Conservation (phyloP, 78 protist genomes). For the Mantamonas sphyraenae region DNA sequence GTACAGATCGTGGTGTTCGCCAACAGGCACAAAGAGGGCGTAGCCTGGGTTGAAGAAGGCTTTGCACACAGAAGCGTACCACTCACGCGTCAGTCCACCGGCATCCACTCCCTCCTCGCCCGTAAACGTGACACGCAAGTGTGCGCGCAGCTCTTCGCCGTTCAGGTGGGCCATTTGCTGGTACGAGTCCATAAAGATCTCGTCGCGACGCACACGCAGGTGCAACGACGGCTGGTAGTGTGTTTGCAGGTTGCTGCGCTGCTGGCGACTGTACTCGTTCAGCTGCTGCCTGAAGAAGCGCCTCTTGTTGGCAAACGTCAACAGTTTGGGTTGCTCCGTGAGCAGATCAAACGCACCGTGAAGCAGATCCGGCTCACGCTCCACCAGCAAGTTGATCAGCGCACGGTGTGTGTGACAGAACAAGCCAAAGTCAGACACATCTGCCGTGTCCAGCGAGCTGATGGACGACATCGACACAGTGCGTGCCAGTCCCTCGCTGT, state of each 20-base stretch:
- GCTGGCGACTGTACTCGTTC: too few species aligned
- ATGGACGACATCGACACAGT: too few species aligned
- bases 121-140: slow-evolving; percentile 29
- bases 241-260: too few species aligned
- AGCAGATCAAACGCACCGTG: neutral
- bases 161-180: too few species aligned
- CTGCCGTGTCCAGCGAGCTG: too few species aligned
- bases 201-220: too few species aligned
- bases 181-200: too few species aligned
- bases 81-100: slow-evolving; percentile 43
- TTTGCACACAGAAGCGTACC: neutral
- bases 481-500: too few species aligned
- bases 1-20: neutral
- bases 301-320: neutral
- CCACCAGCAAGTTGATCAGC: neutral
- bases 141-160: too few species aligned
- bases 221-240: too few species aligned
- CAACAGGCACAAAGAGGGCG: slow-evolving; percentile 31
- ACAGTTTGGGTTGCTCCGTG: neutral
- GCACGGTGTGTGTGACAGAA: too few species aligned
- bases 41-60: slow-evolving; percentile 37
- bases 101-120: slow-evolving; percentile 51
- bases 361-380: neutral
- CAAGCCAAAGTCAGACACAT: too few species aligned
- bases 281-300: neutral